Conservation (phyloP, 768 basidiomycete species). For the Rhodotorula babjevae region DNA sequence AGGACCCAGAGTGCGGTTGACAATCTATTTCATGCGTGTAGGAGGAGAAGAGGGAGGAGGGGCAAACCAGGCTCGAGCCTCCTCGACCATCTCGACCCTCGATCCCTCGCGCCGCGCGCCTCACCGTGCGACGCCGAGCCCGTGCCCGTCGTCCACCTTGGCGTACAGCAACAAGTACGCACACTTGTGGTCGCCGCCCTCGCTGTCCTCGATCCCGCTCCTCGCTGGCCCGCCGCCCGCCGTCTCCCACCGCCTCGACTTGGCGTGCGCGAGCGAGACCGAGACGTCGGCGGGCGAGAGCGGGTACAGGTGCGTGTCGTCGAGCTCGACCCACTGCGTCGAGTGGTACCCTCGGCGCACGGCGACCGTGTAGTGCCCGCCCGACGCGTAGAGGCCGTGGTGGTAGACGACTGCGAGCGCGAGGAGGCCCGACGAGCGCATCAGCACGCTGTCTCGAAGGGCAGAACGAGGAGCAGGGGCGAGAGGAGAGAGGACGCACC, state of each 20-base stretch:
- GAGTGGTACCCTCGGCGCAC: conserved; percentile 59
- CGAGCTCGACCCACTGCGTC: conserved; percentile 79
- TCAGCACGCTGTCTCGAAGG: no score
- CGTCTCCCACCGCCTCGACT: conserved; percentile 16
- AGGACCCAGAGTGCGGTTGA: no score
- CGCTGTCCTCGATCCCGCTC: background rate
- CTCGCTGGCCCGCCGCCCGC: background rate
- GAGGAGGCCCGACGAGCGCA: no score
- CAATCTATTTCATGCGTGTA: no score
- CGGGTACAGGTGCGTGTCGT: conserved; percentile 81
- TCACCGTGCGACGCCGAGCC: no score
- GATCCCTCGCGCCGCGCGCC: no score
- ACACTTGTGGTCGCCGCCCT: conserved; percentile 21
- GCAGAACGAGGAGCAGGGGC: background rate
- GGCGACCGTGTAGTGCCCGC: conserved; percentile 92
- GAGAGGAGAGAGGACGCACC: conserved; percentile 12
- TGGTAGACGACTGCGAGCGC: conserved; percentile 70
- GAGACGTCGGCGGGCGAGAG: conserved; percentile 16
- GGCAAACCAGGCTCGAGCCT: no score
- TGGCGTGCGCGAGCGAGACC: conserved; percentile 1
- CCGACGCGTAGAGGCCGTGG: conserved; percentile 81
- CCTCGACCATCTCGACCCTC: no score
- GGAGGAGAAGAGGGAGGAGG: no score
- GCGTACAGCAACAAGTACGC: conserved; percentile 32
- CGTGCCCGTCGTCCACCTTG: background rate